phyloP scores from a whole-genome alignment of 2,329 filamentous ascomycete genomes.

The Penicillium janthinellum region DNA sequence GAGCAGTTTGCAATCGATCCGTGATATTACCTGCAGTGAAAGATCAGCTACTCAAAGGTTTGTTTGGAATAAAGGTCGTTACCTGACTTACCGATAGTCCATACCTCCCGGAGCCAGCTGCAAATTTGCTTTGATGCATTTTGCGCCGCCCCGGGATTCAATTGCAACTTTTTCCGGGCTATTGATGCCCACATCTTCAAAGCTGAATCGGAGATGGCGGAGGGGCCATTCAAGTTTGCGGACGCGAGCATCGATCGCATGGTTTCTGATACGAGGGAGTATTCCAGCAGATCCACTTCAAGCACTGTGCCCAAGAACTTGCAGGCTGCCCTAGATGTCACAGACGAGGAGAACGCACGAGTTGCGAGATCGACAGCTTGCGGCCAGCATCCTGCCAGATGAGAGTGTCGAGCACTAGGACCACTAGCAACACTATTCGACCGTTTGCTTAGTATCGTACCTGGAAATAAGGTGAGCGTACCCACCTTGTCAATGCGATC shows the following conservation, averaged over 20 bases:
- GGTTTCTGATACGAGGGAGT: conserved; percentile 67
- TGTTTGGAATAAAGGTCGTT: not conserved
- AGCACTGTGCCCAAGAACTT: conserved; percentile 71
- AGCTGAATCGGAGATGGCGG: conserved; percentile 75
- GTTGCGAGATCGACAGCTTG: conserved; percentile 74
- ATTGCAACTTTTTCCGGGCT: conserved; percentile 65
- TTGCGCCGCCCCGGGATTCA: conserved; percentile 69
- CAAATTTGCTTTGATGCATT: conserved; percentile 71
- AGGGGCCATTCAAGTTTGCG: conserved; percentile 80
- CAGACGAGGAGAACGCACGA: conserved; percentile 69
- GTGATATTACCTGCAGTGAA: conserved; percentile 52
- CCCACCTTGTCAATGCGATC: conserved; percentile 76
- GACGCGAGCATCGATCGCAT: conserved; percentile 72
- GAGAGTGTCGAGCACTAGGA: conserved; percentile 39
- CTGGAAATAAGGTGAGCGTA: conserved; percentile 8
- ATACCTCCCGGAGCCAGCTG: conserved; percentile 78
- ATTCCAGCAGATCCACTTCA: conserved; percentile 65
- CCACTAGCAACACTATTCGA: conserved; percentile 37
- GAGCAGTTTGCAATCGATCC: conserved; percentile 68
- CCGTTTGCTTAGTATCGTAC: conserved; percentile 10
- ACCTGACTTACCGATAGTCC: conserved; percentile 70
- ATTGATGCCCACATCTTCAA: conserved; percentile 71
- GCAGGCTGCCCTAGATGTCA: conserved; percentile 75
- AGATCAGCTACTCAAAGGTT: conserved; percentile 5
- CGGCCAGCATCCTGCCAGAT: conserved; percentile 61